phyloP scores from a whole-genome alignment of 2,329 filamentous ascomycete species.

The Aureobasidium sp. region DNA sequence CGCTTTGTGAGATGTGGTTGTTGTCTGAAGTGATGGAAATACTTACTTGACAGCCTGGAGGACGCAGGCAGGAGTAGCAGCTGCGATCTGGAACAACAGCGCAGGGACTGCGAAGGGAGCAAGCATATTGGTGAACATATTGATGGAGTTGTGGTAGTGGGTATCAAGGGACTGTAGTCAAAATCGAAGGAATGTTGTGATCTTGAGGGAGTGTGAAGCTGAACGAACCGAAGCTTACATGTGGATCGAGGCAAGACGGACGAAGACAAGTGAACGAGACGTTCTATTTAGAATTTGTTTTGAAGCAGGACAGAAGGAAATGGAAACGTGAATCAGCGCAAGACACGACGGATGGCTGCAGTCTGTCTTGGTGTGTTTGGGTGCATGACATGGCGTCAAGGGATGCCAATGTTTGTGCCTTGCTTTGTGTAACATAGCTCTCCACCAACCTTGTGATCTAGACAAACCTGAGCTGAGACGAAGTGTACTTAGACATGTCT shows the following conservation, averaged over 20 bases:
- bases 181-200: neutral
- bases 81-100: conserved; percentile 46
- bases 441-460: neutral
- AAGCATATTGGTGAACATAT: conserved; percentile 53
- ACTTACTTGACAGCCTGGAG: conserved; percentile 57
- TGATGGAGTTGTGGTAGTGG: conserved; percentile 23
- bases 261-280: neutral
- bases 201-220: neutral
- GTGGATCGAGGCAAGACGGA: neutral
- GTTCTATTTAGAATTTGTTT: neutral
- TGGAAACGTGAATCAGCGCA: neutral
- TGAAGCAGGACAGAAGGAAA: neutral
- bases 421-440: conserved; percentile 1
- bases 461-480: neutral
- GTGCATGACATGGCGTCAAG: conserved; percentile 9
- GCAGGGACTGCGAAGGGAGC: conserved; percentile 50
- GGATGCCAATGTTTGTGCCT: conserved; percentile 10
- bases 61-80: conserved; percentile 55
- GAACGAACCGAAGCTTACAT: too few relatives aligned
- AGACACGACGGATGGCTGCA: neutral
- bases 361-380: neutral
- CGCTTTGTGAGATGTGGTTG: neutral
- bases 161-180: neutral
- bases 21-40: neutral
- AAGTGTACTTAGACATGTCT: neutral